Evolutionary conservation across 306 rosid genomes (phyloP), one percentile per base, ranked within the genome.

Genomic region (Potentilla sterilis): DNA sequence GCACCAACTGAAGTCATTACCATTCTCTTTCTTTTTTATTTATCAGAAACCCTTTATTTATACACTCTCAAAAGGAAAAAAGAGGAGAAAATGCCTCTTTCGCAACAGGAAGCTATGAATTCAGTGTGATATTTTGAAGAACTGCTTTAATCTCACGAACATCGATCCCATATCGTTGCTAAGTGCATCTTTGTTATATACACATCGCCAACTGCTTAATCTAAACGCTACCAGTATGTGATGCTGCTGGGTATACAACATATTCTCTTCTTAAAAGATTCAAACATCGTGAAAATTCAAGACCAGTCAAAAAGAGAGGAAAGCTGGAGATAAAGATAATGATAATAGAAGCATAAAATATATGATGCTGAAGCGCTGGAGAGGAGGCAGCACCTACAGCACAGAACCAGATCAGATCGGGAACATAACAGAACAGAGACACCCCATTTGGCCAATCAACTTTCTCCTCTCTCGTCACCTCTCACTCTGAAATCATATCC

Each of bases 391-490:
- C 49, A 9, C 57, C 9, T 4, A 58, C 58, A 51, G 22, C 14
- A 16, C 0, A 14, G 38, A 32, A 22, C 49, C 37, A 58, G 18
- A 15, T 13, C 64, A 58, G 37, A 63, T 34, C 22, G 48, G 40
- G 34, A 58, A 1, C 32, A 28, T 28, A 28, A 16, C 54, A 48
- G 54, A 48, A 14, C 54, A 18, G 15, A 18, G 40, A 54, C 15
- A 8, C 55, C 76, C 12, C 49, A 69, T 61, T 76, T 73, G 80
- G 75, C 76, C 81, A 82, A 82, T 75, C 71, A 77, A 40, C 41
- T 35, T 8, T 35, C 43, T 35, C 9, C 70, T 58, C 28, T 28
- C 44, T 73, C 74, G 9, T 68, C 38, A n/a, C 28, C 61, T 54
- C 61, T 9, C 6, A 16, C 32, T n/a, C 24, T 6, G 13, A 54